These are phyloP conservation scores for Coemansia sp. DNA, from an alignment of 192 early-diverging fungal species.

Conservation along the genomic window DNA sequence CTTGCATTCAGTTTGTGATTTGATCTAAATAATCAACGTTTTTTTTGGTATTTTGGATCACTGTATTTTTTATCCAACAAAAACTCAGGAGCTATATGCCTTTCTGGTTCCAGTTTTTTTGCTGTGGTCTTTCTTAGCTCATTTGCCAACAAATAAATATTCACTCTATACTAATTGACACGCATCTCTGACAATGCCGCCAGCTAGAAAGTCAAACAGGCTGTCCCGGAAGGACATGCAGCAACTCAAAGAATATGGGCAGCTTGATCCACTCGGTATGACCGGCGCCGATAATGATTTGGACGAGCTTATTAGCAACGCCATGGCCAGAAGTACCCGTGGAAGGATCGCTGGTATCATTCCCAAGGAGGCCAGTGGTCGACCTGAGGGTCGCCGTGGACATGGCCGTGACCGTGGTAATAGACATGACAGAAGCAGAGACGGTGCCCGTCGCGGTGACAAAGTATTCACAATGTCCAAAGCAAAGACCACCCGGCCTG, in stretches of 20 bases:
- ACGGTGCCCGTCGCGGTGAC: not conserved
- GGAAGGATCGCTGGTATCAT: slow-evolving; percentile 21
- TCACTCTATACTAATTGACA: not conserved
- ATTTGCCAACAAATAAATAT: not conserved
- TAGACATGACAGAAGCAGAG: not conserved
- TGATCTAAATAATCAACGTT: not conserved
- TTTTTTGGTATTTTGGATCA: not conserved
- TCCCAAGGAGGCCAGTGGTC: not conserved
- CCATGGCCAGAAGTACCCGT: slow-evolving; percentile 34
- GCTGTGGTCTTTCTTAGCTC: not conserved
- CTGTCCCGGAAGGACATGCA: slow-evolving; percentile 49
- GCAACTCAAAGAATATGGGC: slow-evolving; percentile 69
- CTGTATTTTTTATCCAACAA: not conserved
- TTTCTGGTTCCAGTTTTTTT: no score
- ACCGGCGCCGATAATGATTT: slow-evolving; percentile 29
- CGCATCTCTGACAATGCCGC: slow-evolving; percentile 22
- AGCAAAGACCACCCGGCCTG: slow-evolving; percentile 7
- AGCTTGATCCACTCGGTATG: slow-evolving; percentile 52
- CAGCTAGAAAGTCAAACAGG: slow-evolving; percentile 33
- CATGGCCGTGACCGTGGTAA: not conserved
- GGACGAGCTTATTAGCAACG: slow-evolving; percentile 44
- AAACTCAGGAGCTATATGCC: no score
- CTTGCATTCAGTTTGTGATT: not conserved
- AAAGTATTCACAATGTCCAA: not conserved
- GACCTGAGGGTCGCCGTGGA: not conserved